Conservation (phyloP, 139 green algal genomes). For the Chloropicon primus region DNA sequence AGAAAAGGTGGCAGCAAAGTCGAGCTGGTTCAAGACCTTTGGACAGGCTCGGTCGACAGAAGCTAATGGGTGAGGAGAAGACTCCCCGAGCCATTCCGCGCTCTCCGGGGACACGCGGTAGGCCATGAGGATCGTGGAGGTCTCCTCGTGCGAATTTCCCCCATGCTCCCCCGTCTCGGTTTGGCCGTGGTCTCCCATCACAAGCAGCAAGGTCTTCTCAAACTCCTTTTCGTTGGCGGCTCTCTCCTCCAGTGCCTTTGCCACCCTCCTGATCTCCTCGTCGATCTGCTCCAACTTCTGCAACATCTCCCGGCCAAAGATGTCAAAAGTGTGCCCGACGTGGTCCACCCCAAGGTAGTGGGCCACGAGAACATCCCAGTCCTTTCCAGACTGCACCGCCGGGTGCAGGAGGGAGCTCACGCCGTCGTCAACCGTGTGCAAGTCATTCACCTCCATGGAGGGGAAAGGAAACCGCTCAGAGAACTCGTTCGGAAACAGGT, state of each 20-base stretch:
- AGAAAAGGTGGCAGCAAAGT: constrained; percentile 68
- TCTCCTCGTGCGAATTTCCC: constrained; percentile 62
- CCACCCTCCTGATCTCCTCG: constrained; percentile 24
- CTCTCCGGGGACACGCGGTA: neutral
- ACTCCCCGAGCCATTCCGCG: neutral
- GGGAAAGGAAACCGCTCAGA: constrained; percentile 41
- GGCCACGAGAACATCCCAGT: constrained; percentile 79
- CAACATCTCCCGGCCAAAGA: constrained; percentile 49
- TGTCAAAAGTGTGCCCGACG: constrained; percentile 70
- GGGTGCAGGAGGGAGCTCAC: constrained; percentile 35
- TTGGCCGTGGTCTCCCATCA: constrained; percentile 89
- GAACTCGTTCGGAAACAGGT: constrained; percentile 33
- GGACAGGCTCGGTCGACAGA: neutral
- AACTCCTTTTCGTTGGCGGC: constrained; percentile 1
- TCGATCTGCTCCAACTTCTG: constrained; percentile 80
- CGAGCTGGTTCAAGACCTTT: constrained; percentile 51
- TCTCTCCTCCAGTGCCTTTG: neutral
- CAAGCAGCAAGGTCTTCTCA: constrained; percentile 65
- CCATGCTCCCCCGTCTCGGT: constrained; percentile 83
- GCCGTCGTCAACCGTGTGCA: constrained; percentile 88
- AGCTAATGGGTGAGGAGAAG: neutral
- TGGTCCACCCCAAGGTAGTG: constrained; percentile 95
- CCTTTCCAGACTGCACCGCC: constrained; percentile 14
- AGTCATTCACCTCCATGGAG: constrained; percentile 85
- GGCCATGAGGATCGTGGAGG: constrained; percentile 11